Base-by-base conservation (phyloP, 495 filamentous ascomycete genomes). In the Aspergillus conjunctus region DNA sequence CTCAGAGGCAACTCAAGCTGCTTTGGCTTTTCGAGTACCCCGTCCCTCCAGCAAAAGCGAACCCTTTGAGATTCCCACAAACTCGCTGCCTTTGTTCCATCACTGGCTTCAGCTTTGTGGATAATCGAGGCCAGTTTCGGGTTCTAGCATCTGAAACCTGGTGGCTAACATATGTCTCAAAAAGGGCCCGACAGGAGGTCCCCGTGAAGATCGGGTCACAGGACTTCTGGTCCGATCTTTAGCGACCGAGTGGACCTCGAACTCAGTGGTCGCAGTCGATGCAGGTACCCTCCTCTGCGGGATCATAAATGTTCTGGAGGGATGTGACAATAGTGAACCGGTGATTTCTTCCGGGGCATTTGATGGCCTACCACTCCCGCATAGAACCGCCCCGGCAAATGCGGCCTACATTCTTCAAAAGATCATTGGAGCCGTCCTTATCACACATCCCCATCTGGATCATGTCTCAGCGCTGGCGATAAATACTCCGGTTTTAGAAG, bases 361-460 rank as follows among this genome's bases (percentile, higher is more conserved):
- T 72, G 77, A 83, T 10, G 91, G 91, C 2, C 75, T 96, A 10
- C 74, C 85, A 31, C 70, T 96, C 8, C 86, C 87, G 0, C 71
- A 81, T 60, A 61, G 73, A 33, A 86, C 78, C 4, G 75, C 90
- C 0, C 77, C 84, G 17, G 88, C 89, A 45, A 98, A 97, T 71
- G 95, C 91, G 8, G 82, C 85, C 5, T 80, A 95, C 66, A 78
- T 98, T 32, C 85, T 91, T 34, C 82, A 86, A 49, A 83, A 88
- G 53, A 79, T 97, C 32, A 85, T 98, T 41, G 91, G 91, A 21
- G 88, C 92, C 0, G 92, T 91, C 63, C 81, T 97, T 30, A 91
- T 98, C 59, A 98, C 93, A 0, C 93, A 98, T 73, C 87, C 93
- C 3, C 94, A 98, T 75, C 80, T 98, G 3, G 94, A 98, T 66